These are phyloP conservation scores for Fusarium torulosum DNA, from an alignment of 2,329 filamentous ascomycete species.

Conservation along the genomic window DNA sequence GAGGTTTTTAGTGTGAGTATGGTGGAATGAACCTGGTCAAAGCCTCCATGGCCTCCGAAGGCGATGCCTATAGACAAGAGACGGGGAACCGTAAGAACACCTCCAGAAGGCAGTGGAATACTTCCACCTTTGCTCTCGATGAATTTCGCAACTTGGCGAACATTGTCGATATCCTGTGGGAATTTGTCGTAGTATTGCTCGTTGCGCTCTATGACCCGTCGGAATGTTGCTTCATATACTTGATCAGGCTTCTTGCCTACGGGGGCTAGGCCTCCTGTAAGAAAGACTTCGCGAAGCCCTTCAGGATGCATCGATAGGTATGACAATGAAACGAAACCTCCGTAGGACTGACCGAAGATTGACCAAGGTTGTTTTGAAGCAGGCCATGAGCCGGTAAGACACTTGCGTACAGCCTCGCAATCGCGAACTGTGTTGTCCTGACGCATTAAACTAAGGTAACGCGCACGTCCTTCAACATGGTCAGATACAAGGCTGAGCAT, in stretches of 20 bases:
- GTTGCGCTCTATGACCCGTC: conserved; percentile 78
- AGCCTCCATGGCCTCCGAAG: conserved; percentile 83
- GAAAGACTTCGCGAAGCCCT: conserved; percentile 83
- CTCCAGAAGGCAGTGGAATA: conserved; percentile 77
- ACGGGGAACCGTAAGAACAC: conserved; percentile 76
- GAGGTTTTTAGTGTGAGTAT: conserved; percentile 79
- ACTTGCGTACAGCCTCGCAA: conserved; percentile 85
- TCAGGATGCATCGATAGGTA: conserved; percentile 87
- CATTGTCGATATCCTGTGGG: conserved; percentile 78
- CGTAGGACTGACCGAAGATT: conserved; percentile 91
- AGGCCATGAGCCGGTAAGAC: conserved; percentile 77
- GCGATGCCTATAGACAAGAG: conserved; percentile 82
- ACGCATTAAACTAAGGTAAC: conserved; percentile 86
- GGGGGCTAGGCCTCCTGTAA: conserved; percentile 86
- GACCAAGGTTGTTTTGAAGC: conserved; percentile 82
- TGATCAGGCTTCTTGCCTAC: conserved; percentile 77
- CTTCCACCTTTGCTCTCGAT: conserved; percentile 69
- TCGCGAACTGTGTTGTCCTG: conserved; percentile 93
- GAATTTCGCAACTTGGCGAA: conserved; percentile 75
- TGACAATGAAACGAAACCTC: conserved; percentile 85
- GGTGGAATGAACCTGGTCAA: conserved; percentile 80
- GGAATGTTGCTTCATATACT: conserved; percentile 80
- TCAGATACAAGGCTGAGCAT: conserved; percentile 70
- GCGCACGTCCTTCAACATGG: conserved; percentile 76
- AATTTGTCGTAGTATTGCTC: conserved; percentile 85